Evolutionary conservation across 73 alveolate genomes (phyloP), one percentile per base, ranked within the genome.

Genomic region (Breviolum minutum): DNA sequence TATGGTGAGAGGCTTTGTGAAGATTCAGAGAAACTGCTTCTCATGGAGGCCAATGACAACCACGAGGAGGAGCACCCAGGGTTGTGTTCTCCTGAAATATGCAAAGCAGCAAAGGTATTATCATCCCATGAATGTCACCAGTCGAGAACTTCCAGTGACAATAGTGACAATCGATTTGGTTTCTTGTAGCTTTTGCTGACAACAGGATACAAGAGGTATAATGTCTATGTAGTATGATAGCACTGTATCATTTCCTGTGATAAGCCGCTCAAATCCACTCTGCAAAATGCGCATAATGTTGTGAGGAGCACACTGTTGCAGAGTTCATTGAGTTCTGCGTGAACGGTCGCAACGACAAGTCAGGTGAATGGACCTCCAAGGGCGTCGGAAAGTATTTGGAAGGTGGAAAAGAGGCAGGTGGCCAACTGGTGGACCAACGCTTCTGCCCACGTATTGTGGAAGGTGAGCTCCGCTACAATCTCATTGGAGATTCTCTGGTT

Each of bases 351-450:
- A 89, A 69, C 63, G 96, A 61, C 87, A 89, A 89, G 96, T 70
- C 87, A 27, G 96, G 96, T 73, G 87, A 68, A 40, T 89, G 96
- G 96, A 89, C 96, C 48, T 89, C 96, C 87, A 89, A 89, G 87
- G 96, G 96, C 48, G 96, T 89, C 74, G 96, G 93, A 73, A 89
- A 74, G 87, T 89, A 71, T 84, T 40, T 88, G 84, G 95, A 88
- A 69, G 95, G 95, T 29, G 95, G 95, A 64, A 88, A 88, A 63
- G 95, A 88, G 66, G 95, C 95, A 24, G 95, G 95, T 26, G 95
- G 95, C 63, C 95, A 88, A 54, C 40, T 88, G 69, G 95, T 88
- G 48, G 95, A 88, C 66, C 95, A 88, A n/a, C 95, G 95, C 83
- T 70, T 48, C 70, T 88, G 84, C 84, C 69, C 95, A 7, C 84